Evolutionary conservation across 495 filamentous ascomycete species (phyloP), one percentile per base, ranked within the genome.

Genomic region (Penicillium daleae): DNA sequence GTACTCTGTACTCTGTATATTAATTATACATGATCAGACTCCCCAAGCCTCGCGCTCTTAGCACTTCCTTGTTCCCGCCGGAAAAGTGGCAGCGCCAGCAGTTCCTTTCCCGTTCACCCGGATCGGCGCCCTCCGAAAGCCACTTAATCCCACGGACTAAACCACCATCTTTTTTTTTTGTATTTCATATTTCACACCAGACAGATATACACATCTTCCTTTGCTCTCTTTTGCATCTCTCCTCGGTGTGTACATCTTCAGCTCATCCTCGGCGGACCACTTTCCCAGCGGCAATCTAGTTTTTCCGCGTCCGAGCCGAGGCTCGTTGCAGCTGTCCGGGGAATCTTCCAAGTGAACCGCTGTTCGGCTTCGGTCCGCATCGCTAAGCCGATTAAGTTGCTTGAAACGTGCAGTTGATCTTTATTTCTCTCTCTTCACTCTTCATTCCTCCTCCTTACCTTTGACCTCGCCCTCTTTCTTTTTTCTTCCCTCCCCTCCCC

Each of bases 231-330:
- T 46, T n/a, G n/a, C n/a, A 2, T 22, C 17, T 12, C 42, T 46
- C 42, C 42, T 46, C 42, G 40, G 40, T 40, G 19, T 42, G 17
- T 19, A 42, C 39, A 8, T 42, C 15, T 9, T 17, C n/a, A 10
- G 24, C 10, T 10, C 31, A 54, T 54, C 51, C n/a, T 22, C 31
- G 31, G 42, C 33, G 56, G 56, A 33, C 31, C 57, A 26, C 12
- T 27, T 26, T 26, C 15, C 27, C 31, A 8, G 19, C 57, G 40
- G 63, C 31, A 42, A 54, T 6, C 39, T 7, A 21, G 54, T 71
- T 71, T 65, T 56, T 69, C 66, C 74, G 71, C 19, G 3, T 22
- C 72, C 67, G 74, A 76, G 67, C 74, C 74, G 69, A 72, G 74
- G 74, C 67, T 59, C 63, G 61, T 40, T 48, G 54, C 39, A 35